phyloP scores from a whole-genome alignment of 2,329 filamentous ascomycete genomes.

The Cercospora zeina region DNA sequence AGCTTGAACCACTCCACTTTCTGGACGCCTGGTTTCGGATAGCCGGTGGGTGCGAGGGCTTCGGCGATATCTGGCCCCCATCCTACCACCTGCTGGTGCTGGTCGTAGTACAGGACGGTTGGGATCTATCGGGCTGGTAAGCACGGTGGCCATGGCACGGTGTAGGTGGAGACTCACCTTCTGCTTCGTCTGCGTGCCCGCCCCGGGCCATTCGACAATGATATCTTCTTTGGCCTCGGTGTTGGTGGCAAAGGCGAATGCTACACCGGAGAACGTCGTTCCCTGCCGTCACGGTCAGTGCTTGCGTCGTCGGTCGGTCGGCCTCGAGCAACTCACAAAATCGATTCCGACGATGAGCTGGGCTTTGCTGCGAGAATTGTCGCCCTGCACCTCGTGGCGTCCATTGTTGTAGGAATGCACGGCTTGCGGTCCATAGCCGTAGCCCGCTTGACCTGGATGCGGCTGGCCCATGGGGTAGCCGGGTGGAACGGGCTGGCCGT shows the following conservation, averaged over 20 bases:
- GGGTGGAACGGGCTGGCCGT: slow-evolving; percentile 41
- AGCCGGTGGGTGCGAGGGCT: slow-evolving; percentile 91
- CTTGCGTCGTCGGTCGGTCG: not conserved
- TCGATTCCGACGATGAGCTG: slow-evolving; percentile 98
- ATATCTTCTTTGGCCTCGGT: slow-evolving; percentile 98
- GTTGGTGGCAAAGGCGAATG: slow-evolving; percentile 90
- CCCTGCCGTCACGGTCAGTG: slow-evolving; percentile 57
- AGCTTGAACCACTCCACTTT: slow-evolving; percentile 99
- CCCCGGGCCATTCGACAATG: slow-evolving; percentile 97
- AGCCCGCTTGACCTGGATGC: slow-evolving; percentile 31
- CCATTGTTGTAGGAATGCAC: slow-evolving; percentile 24
- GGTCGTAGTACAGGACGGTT: slow-evolving; percentile 98
- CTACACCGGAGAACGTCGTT: slow-evolving; percentile 96
- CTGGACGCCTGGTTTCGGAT: slow-evolving; percentile 95
- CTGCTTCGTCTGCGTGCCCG: slow-evolving; percentile 96
- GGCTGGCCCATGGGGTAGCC: slow-evolving; percentile 44
- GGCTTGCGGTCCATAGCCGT: slow-evolving; percentile 24
- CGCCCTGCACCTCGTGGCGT: slow-evolving; percentile 71
- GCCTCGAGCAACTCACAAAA: slow-evolving; percentile 65
- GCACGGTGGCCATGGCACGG: slow-evolving; percentile 16
- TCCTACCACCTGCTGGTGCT: slow-evolving; percentile 99
- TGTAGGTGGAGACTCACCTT: slow-evolving; percentile 63
- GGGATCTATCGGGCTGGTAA: slow-evolving; percentile 67
- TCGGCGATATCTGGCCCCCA: slow-evolving; percentile 99
- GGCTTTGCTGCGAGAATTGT: slow-evolving; percentile 81